Percentiles rank a stretch among this genome's conserved stretches.
These are phyloP conservation scores for Vigna nakashimae DNA, from an alignment of 306 rosid species.

Conservation along the genomic window DNA sequence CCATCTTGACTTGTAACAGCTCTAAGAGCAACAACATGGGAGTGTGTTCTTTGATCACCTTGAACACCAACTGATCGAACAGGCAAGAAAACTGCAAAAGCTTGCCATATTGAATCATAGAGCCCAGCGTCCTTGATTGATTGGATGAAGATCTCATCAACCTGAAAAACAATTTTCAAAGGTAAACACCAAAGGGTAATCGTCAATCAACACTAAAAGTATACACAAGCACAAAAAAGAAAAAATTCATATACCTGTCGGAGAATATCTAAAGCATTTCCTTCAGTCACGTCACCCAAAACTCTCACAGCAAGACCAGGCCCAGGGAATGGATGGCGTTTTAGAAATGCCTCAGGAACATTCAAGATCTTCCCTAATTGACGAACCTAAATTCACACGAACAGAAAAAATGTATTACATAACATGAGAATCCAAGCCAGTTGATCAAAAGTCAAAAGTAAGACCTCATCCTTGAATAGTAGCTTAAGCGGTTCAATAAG, in stretches of 20 bases:
- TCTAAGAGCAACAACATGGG: slow-evolving; percentile 92
- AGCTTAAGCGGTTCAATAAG: slow-evolving; percentile 95
- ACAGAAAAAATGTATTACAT: slow-evolving; percentile 10
- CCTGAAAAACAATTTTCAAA: slow-evolving; percentile 52
- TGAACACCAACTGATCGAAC: slow-evolving; percentile 92
- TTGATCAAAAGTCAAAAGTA: slow-evolving; percentile 31
- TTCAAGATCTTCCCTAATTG: slow-evolving; percentile 78
- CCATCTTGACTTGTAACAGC: slow-evolving; percentile 99
- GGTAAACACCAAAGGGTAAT: slow-evolving; percentile 14
- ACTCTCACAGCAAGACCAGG: slow-evolving; percentile 98
- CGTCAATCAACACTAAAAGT: slow-evolving; percentile 14
- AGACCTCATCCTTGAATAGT: slow-evolving; percentile 95
- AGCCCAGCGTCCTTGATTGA: slow-evolving; percentile 92
- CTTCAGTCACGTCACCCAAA: slow-evolving; percentile 87
- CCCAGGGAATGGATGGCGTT: slow-evolving; percentile 97
- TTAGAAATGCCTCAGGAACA: slow-evolving; percentile 82
- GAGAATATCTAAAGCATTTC: slow-evolving; percentile 81
- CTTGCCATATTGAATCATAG: slow-evolving; percentile 97
- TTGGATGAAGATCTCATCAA: slow-evolving; percentile 93
- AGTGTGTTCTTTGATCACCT: slow-evolving; percentile 97
- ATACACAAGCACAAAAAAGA: slow-evolving; percentile 13
- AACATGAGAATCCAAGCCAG: slow-evolving; percentile 18
- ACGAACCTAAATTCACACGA: slow-evolving; percentile 66
- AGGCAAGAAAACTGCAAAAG: slow-evolving; percentile 95
- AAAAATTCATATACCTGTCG: slow-evolving; percentile 62